These are phyloP conservation scores for Ceratocystis cacaofunesta DNA, from an alignment of 2,329 filamentous ascomycete genomes.

Conservation along the genomic window DNA sequence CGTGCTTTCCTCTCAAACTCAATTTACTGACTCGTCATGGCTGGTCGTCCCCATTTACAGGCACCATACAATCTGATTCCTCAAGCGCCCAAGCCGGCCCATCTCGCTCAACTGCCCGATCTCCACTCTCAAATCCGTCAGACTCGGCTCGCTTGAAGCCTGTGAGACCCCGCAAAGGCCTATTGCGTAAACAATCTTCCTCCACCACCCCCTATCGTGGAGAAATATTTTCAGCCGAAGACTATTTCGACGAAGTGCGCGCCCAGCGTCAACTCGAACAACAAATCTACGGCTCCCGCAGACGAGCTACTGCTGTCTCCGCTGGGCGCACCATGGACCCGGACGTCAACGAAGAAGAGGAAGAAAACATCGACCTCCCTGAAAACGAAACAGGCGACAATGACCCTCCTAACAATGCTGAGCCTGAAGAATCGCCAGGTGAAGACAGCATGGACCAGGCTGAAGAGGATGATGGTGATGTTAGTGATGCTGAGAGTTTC, in stretches of 20 bases:
- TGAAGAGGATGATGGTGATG: slow-evolving; percentile 48
- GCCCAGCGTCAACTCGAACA: slow-evolving; percentile 40
- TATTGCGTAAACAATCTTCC: slow-evolving; percentile 61
- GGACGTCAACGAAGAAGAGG: slow-evolving; percentile 30
- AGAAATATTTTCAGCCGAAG: slow-evolving; percentile 80
- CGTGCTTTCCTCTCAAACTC: neutral
- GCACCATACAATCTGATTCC: slow-evolving; percentile 25
- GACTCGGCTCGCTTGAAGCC: slow-evolving; percentile 50
- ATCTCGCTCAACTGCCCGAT: slow-evolving; percentile 27
- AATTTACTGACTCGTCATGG: slow-evolving; percentile 7
- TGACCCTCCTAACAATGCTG: slow-evolving; percentile 20
- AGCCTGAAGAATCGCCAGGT: slow-evolving; percentile 23
- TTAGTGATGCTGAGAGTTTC: slow-evolving; percentile 94
- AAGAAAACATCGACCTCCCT: slow-evolving; percentile 19
- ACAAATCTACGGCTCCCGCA: slow-evolving; percentile 24
- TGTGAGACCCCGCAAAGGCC: slow-evolving; percentile 23
- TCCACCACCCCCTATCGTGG: slow-evolving; percentile 61
- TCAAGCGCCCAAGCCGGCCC: slow-evolving; percentile 29
- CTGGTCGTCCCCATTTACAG: slow-evolving; percentile 18
- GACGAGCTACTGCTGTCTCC: slow-evolving; percentile 23
- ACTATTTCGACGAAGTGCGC: slow-evolving; percentile 68
- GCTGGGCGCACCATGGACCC: slow-evolving; percentile 22
- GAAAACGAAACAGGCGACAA: slow-evolving; percentile 20
- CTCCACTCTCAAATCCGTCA: slow-evolving; percentile 33
- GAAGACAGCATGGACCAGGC: slow-evolving; percentile 36